phyloP scores from a whole-genome alignment of 345 rosid species.

The Eucalyptus microcorys region DNA sequence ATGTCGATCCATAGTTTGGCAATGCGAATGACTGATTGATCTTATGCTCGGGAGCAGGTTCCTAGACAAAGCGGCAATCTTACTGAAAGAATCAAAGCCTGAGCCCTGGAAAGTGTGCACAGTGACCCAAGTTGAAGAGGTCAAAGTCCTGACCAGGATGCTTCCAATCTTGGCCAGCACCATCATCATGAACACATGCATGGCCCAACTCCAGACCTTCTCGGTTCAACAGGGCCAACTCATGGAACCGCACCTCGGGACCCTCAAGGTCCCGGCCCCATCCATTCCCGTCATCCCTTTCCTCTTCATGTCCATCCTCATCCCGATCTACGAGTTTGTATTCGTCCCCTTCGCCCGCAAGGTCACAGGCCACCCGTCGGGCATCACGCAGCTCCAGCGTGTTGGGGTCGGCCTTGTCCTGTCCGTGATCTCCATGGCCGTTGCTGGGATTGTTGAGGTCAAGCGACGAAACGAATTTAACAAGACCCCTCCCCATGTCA shows the following conservation, averaged over 20 bases:
- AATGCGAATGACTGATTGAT: neutral
- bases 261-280: constrained; percentile 13
- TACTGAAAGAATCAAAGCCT: neutral
- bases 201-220: constrained; percentile 30
- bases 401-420: constrained; percentile 31
- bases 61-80: constrained; percentile 33
- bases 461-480: constrained; percentile 10
- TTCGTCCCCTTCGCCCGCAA: constrained; percentile 26
- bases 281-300: constrained; percentile 28
- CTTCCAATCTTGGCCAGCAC: constrained; percentile 29
- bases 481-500: neutral
- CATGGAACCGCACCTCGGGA: constrained; percentile 18
- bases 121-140: constrained; percentile 39
- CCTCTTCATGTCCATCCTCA: constrained; percentile 16
- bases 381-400: constrained; percentile 32
- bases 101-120: constrained; percentile 21
- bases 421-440: constrained; percentile 21
- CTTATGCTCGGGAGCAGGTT: constrained; percentile 4
- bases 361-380: constrained; percentile 16
- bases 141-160: constrained; percentile 28
- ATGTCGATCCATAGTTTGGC: neutral
- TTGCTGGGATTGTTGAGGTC: constrained; percentile 27
- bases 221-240: constrained; percentile 23
- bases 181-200: constrained; percentile 26
- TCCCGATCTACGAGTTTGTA: constrained; percentile 17